Percentiles rank a stretch among this genome's conserved stretches.
Conservation (phyloP, 2,329 filamentous ascomycete species). For the Rachicladosporium sp. region DNA sequence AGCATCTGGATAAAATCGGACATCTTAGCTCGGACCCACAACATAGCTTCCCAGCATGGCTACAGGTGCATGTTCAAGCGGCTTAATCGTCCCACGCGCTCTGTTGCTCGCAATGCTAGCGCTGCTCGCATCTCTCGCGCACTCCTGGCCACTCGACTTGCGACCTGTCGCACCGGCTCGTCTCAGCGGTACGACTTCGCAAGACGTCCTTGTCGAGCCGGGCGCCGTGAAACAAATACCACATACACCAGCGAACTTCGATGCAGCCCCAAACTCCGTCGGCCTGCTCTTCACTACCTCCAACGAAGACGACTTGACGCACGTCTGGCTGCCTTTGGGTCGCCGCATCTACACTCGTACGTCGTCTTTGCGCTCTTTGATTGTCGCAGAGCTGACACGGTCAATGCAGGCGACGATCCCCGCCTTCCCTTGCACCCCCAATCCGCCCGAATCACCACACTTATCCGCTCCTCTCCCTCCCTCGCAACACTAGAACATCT, state of each 20-base stretch:
- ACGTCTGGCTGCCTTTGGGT: conserved; percentile 21
- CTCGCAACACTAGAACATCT: conserved; percentile 13
- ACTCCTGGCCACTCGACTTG: no score
- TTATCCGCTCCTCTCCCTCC: conserved; percentile 14
- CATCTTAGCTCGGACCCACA: no score
- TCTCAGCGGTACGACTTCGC: no score
- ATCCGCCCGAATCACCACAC: conserved; percentile 18
- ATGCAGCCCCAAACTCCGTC: conserved; percentile 17
- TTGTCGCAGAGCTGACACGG: neutral
- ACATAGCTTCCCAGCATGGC: no score
- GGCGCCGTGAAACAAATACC: neutral
- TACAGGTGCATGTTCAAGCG: no score
- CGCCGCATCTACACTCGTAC: conserved; percentile 16
- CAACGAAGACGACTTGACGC: conserved; percentile 11
- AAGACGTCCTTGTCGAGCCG: no score
- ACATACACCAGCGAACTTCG: conserved; percentile 4
- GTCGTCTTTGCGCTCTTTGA: conserved; percentile 4
- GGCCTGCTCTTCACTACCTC: conserved; percentile 18
- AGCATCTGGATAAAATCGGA: no score
- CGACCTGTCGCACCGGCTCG: no score
- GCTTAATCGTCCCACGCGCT: no score
- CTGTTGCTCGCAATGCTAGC: no score
- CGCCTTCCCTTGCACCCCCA: conserved; percentile 17
- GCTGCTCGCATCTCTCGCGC: no score
- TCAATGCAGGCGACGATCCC: conserved; percentile 14